Evolutionary conservation across 352 stramenopile species (phyloP), one percentile per base, ranked within the genome.

Genomic region (Globisporangium parvum): DNA sequence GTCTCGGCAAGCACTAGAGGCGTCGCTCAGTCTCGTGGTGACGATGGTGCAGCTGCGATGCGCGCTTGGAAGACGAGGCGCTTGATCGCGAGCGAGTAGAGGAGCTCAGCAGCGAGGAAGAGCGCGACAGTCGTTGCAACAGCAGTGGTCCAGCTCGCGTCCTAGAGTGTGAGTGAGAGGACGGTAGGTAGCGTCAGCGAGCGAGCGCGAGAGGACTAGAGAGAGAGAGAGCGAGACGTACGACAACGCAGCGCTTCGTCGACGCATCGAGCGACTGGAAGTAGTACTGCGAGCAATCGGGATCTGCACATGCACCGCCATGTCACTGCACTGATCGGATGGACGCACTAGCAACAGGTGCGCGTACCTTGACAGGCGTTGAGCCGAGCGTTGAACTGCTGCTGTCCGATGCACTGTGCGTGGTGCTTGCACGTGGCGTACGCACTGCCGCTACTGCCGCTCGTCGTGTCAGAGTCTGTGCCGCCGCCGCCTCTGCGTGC

Each of bases 1-100:
- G 80, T 45, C 74, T 92, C 39, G 80, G 80, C n/a, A 80, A 77
- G 42, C 77, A 70, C n/a, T 87, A 83, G 41, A 10, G 11, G 5
- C 31, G 10, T 37, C 31, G 12, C 31, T 37, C 10, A 47, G 20
- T 47, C n/a, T n/a, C n/a, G n/a, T n/a, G 41, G 17, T 24, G 41
- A 47, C 41, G 41, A 47, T 26, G 24, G 12, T 48, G 20, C 39
- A 21, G 2, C 9, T 45, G 39, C 18, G 9, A 35, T 18, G 31
- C 51, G 50, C 12, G 50, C 47, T 39, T 58, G 33, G 20, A 48
- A 46, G 3, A 74, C 57, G 15, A 79, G 51, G 0, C 50, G 52
- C 4, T 66, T 63, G 26, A 78, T 63, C 1, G 66, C 74, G 9
- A 70, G 26, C 6, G 73, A 73, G 31, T 84, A 59, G 20, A 73